phyloP scores from a whole-genome alignment of 305 asterid genomes.

The Solanum hybrid region DNA sequence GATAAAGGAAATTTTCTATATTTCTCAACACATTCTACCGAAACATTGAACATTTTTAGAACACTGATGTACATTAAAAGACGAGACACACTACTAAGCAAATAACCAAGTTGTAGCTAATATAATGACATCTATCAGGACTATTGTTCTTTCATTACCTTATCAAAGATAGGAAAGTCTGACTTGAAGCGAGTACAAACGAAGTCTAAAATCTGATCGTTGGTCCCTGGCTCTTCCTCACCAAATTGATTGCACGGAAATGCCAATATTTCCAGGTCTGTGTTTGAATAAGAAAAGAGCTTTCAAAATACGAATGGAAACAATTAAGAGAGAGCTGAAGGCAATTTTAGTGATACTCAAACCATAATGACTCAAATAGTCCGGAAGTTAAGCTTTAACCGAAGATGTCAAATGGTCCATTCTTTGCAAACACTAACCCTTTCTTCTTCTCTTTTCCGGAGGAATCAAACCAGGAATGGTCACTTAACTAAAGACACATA shows the following conservation, averaged over 20 bases:
- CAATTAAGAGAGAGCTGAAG: background rate
- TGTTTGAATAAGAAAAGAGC: background rate
- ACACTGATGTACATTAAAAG: background rate
- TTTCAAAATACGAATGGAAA: background rate
- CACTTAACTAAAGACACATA: background rate
- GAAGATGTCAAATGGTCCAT: background rate
- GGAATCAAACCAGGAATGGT: background rate
- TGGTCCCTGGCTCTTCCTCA: constrained; percentile 75
- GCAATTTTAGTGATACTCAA: background rate
- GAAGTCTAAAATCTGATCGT: constrained; percentile 19
- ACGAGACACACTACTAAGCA: background rate
- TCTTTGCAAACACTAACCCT: background rate
- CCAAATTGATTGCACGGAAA: constrained; percentile 94
- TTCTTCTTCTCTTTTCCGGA: background rate
- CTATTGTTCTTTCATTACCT: constrained; percentile 27
- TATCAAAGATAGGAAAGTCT: constrained; percentile 57
- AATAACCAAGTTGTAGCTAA: background rate
- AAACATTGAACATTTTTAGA: background rate
- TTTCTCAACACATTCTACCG: background rate
- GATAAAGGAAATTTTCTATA: background rate
- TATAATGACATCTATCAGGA: background rate
- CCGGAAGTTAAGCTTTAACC: background rate
- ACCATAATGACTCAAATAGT: background rate
- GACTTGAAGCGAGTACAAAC: constrained; percentile 42
- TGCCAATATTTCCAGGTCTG: constrained; percentile 73